These are phyloP conservation scores for Benincasa hispida DNA, from an alignment of 306 rosid genomes.

Conservation along the genomic window DNA sequence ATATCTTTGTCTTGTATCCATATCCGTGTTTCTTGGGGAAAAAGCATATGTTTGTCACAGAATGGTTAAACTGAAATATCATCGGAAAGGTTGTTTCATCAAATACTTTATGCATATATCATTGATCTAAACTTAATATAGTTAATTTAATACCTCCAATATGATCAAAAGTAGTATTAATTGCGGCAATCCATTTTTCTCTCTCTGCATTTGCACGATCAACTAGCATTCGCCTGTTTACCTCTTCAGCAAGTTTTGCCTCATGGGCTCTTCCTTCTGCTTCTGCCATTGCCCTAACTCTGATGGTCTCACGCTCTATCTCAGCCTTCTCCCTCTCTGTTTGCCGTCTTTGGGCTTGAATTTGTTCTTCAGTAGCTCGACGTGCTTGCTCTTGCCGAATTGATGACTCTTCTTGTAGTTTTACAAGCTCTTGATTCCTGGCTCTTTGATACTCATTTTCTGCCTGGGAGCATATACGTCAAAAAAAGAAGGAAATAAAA, in stretches of 20 bases:
- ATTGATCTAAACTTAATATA: background rate
- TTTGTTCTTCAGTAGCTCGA: conserved; percentile 87
- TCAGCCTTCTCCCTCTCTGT: conserved; percentile 92
- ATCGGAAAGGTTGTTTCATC: background rate
- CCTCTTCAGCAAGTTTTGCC: conserved; percentile 80
- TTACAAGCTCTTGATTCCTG: conserved; percentile 91
- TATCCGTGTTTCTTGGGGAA: too few relatives aligned
- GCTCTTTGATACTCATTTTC: conserved; percentile 78
- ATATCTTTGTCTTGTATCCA: too few relatives aligned
- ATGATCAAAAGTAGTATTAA: conserved; percentile 91
- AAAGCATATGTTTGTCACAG: background rate
- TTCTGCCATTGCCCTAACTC: conserved; percentile 83
- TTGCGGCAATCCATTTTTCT: conserved; percentile 95
- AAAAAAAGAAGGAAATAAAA: background rate
- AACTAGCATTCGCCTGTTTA: conserved; percentile 63
- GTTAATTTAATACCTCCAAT: conserved; percentile 65
- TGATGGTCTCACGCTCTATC: conserved; percentile 84
- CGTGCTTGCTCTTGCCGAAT: conserved; percentile 85
- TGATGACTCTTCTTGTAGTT: conserved; percentile 90
- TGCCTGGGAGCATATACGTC: conserved; percentile 28
- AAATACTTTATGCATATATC: background rate
- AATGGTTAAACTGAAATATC: background rate
- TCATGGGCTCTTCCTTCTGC: conserved; percentile 95
- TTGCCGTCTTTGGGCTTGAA: conserved; percentile 82
- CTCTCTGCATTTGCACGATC: conserved; percentile 87